Conservation (phyloP, 495 filamentous ascomycete species). For the Halenospora varia region DNA sequence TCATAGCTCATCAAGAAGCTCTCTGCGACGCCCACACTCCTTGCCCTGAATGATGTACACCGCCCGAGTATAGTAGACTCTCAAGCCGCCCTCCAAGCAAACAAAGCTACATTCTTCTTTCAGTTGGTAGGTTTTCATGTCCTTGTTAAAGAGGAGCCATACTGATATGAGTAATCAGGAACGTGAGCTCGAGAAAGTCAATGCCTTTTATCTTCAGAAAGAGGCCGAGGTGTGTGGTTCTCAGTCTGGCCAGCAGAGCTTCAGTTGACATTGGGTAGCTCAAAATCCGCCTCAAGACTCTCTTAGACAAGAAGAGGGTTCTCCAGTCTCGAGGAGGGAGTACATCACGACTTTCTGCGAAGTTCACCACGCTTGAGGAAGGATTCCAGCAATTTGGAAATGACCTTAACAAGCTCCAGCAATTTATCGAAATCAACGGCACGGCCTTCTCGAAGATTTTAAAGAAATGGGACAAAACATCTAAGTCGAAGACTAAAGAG, state of each 20-base stretch:
- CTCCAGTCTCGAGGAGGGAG: conserved; percentile 71
- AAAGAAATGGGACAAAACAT: conserved; percentile 99
- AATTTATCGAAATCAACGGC: conserved; percentile 97
- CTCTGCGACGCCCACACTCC: conserved; percentile 81
- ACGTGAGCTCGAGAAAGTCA: conserved; percentile 96
- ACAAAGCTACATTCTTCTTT: conserved; percentile 98
- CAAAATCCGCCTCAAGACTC: conserved; percentile 82
- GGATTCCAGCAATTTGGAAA: conserved; percentile 95
- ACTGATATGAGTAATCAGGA: conserved; percentile 53
- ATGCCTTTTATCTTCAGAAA: conserved; percentile 95
- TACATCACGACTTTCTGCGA: conserved; percentile 79
- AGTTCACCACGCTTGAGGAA: conserved; percentile 90
- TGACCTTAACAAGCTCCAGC: conserved; percentile 94
- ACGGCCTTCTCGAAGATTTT: conserved; percentile 97
- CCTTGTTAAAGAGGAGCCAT: conserved; percentile 1
- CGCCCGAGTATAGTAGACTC: conserved; percentile 53
- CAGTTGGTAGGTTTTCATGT: conserved; percentile 63
- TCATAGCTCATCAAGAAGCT: conserved; percentile 94
- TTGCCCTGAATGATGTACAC: conserved; percentile 61
- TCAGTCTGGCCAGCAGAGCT: not conserved
- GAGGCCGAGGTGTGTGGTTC: conserved; percentile 77
- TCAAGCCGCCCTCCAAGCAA: conserved; percentile 91
- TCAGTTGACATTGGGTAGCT: conserved; percentile 50
- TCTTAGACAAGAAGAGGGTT: conserved; percentile 90
- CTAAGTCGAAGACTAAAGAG: conserved; percentile 97